These are phyloP conservation scores for Schizopora paradoxa DNA, from an alignment of 1,284 basidiomycete species.

Conservation along the genomic window DNA sequence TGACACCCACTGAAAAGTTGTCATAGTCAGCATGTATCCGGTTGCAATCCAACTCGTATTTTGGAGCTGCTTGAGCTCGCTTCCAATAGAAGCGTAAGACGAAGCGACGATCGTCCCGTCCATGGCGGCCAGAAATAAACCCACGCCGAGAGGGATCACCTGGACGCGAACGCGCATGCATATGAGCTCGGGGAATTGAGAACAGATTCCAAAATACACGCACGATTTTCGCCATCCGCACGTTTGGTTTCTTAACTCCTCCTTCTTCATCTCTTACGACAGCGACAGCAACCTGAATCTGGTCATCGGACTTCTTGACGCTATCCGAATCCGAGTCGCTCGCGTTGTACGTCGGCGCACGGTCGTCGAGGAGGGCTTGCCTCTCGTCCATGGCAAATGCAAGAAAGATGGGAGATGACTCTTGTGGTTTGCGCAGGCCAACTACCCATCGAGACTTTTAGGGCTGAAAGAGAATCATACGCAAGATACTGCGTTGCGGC, in stretches of 20 bases:
- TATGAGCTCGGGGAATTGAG: not conserved
- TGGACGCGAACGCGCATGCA: constrained; percentile 21
- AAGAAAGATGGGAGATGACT: too few relatives aligned
- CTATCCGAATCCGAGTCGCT: too few relatives aligned
- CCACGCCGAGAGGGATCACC: constrained; percentile 52
- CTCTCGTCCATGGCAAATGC: too few relatives aligned
- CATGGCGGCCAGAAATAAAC: constrained; percentile 54
- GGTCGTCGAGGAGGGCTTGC: too few relatives aligned
- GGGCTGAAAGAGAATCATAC: too few relatives aligned
- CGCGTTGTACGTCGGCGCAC: too few relatives aligned
- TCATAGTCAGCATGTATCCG: constrained; percentile 54
- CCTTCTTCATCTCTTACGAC: constrained; percentile 5
- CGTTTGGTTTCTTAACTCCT: constrained; percentile 6
- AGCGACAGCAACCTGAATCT: not conserved
- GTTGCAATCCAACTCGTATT: constrained; percentile 65
- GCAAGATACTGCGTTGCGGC: too few relatives aligned
- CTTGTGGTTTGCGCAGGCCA: too few relatives aligned
- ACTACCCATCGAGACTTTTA: too few relatives aligned
- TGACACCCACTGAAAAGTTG: constrained; percentile 51
- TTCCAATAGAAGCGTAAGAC: constrained; percentile 57
- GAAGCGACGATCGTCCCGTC: constrained; percentile 58
- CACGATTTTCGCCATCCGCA: constrained; percentile 13
- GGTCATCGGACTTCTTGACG: too few relatives aligned
- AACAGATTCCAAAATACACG: not conserved
- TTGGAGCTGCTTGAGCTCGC: constrained; percentile 55